Percentiles rank a stretch among this genome's conserved stretches.
Conservation (phyloP, 306 rosid genomes). For the Fragaria ananassa region DNA sequence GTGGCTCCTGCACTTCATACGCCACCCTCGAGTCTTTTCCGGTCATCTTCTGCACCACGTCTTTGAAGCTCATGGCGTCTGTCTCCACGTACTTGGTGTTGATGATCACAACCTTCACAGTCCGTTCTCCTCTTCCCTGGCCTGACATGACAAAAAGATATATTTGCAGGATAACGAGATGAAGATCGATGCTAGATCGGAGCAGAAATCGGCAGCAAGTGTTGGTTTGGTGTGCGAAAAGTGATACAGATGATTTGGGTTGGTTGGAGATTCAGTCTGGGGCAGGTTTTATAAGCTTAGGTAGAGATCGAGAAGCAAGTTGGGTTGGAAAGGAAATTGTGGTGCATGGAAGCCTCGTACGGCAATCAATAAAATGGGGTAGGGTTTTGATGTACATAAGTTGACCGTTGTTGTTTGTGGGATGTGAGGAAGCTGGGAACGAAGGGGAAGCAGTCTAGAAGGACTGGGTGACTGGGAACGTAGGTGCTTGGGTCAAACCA, state of each 20-base stretch:
- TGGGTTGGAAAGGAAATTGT: background rate
- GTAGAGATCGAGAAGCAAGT: background rate
- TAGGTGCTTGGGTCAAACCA: background rate
- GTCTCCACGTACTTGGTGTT: slow-evolving; percentile 71
- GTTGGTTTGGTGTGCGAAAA: background rate
- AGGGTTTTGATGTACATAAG: background rate
- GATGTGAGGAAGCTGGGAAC: background rate
- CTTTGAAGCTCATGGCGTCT: slow-evolving; percentile 63
- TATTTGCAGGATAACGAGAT: background rate
- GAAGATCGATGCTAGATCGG: background rate
- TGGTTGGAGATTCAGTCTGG: slow-evolving; percentile 1
- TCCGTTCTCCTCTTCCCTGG: background rate
- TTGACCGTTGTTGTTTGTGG: background rate
- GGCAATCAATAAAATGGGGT: background rate
- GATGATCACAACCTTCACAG: slow-evolving; percentile 58
- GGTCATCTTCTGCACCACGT: slow-evolving; percentile 72
- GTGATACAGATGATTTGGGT: background rate
- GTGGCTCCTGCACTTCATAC: slow-evolving; percentile 6
- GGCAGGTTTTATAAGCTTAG: slow-evolving; percentile 1
- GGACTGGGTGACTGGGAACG: background rate
- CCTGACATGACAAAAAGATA: background rate
- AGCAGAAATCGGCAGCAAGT: background rate
- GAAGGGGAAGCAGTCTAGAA: background rate
- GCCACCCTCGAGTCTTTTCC: slow-evolving; percentile 47
- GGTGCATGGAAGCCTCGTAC: background rate